These are phyloP conservation scores for Hypoxylon sp. DNA, from an alignment of 2,329 filamentous ascomycete species.

Conservation along the genomic window DNA sequence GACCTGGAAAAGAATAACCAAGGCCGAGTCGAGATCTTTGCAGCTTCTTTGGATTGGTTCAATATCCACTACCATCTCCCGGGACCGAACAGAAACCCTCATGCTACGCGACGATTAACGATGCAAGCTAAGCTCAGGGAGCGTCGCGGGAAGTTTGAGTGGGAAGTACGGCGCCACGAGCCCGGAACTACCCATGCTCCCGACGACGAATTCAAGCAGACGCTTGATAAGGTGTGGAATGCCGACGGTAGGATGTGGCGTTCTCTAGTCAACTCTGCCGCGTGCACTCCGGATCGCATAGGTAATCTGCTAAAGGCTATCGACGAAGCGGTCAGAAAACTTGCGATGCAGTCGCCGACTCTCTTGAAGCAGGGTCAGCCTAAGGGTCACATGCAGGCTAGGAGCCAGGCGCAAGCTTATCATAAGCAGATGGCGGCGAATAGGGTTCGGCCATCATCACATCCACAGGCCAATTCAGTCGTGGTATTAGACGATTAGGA, in stretches of 20 bases:
- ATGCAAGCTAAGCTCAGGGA: slow-evolving; percentile 62
- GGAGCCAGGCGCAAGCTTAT: slow-evolving; percentile 33
- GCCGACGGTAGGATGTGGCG: slow-evolving; percentile 43
- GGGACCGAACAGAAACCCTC: slow-evolving; percentile 38
- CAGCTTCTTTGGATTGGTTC: slow-evolving; percentile 65
- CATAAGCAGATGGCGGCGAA: slow-evolving; percentile 34
- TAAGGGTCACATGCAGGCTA: slow-evolving; percentile 29
- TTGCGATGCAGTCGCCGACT: slow-evolving; percentile 44
- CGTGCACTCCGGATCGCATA: slow-evolving; percentile 52
- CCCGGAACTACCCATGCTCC: slow-evolving; percentile 25
- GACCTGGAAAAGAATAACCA: slow-evolving; percentile 52
- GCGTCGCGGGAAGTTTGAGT: slow-evolving; percentile 59
- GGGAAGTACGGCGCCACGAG: slow-evolving; percentile 57
- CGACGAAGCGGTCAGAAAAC: slow-evolving; percentile 56
- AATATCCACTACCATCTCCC: slow-evolving; percentile 62
- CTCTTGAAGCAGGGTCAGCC: slow-evolving; percentile 39
- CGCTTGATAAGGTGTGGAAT: slow-evolving; percentile 43
- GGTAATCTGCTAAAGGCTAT: slow-evolving; percentile 56
- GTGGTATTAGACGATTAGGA: slow-evolving; percentile 34
- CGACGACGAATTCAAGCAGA: slow-evolving; percentile 44
- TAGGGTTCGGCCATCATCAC: slow-evolving; percentile 28
- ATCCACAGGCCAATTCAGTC: slow-evolving; percentile 30
- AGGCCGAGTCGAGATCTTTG: slow-evolving; percentile 60
- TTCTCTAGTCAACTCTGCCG: slow-evolving; percentile 52
- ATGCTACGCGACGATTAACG: slow-evolving; percentile 50